phyloP scores from a whole-genome alignment of 192 early-diverging fungal genomes.

The Spinellus fusiger region DNA sequence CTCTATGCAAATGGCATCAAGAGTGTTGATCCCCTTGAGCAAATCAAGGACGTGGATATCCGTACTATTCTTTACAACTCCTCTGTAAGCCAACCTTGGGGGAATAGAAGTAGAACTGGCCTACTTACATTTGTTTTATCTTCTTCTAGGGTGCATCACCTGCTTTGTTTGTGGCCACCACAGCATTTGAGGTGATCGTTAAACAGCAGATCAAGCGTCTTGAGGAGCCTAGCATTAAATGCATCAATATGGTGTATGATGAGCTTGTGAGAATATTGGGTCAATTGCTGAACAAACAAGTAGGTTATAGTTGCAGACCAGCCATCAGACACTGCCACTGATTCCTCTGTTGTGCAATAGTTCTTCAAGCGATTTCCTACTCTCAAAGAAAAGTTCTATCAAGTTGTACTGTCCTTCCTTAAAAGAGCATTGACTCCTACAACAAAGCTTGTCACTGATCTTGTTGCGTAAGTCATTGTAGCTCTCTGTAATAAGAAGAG shows the following conservation, averaged over 20 bases:
- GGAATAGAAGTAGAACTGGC: neutral
- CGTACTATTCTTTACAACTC: constrained; percentile 98
- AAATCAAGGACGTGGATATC: constrained; percentile 98
- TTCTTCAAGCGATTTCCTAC: constrained; percentile 95
- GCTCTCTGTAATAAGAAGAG: too few species aligned
- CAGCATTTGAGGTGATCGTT: constrained; percentile 96
- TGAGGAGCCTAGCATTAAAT: constrained; percentile 96
- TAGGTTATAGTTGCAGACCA: too few species aligned
- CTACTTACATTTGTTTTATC: neutral
- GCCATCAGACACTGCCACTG: neutral
- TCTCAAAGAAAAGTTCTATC: constrained; percentile 88
- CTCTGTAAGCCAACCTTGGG: constrained; percentile 48
- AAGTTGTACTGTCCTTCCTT: constrained; percentile 90
- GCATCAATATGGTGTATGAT: constrained; percentile 94
- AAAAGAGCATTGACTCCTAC: constrained; percentile 88
- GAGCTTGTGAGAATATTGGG: constrained; percentile 94
- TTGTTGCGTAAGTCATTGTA: constrained; percentile 67
- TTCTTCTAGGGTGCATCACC: constrained; percentile 80
- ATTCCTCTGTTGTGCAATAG: constrained; percentile 15
- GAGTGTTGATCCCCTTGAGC: constrained; percentile 95
- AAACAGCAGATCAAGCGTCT: constrained; percentile 98
- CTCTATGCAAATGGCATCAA: constrained; percentile 89
- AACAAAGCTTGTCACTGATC: constrained; percentile 88
- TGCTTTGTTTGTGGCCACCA: constrained; percentile 95
- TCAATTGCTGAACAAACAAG: constrained; percentile 85